phyloP scores from a whole-genome alignment of 768 basidiomycete species.

The Cubamyces lactineus region DNA sequence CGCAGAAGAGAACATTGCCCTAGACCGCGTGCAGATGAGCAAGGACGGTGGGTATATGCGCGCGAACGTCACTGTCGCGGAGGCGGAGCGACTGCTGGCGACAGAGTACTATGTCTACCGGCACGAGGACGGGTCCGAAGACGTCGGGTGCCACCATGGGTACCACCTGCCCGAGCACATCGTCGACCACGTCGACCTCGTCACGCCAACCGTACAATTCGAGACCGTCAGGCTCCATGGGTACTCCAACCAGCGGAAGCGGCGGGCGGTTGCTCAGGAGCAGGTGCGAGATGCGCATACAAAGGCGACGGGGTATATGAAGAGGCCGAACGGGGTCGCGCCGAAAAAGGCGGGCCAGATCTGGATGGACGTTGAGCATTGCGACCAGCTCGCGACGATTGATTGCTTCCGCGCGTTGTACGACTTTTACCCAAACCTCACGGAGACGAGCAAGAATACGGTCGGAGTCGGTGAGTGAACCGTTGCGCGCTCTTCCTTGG shows the following conservation, averaged over 20 bases:
- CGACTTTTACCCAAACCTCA: slow-evolving; percentile 8
- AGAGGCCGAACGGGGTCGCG: not conserved
- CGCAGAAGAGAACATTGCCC: slow-evolving; percentile 30
- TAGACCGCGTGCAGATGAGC: slow-evolving; percentile 31
- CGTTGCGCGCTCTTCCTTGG: not conserved
- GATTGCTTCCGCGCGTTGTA: slow-evolving; percentile 15
- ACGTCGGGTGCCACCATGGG: slow-evolving; percentile 59
- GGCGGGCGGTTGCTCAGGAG: not conserved
- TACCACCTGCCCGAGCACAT: slow-evolving; percentile 66
- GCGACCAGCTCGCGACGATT: slow-evolving; percentile 9
- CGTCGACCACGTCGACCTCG: slow-evolving; percentile 61
- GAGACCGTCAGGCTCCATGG: slow-evolving; percentile 25
- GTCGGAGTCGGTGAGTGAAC: not conserved
- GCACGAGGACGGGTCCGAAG: slow-evolving; percentile 35
- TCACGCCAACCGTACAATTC: slow-evolving; percentile 76
- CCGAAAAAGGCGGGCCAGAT: not conserved
- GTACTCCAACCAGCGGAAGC: not conserved
- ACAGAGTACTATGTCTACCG: slow-evolving; percentile 49
- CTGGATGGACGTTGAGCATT: not conserved
- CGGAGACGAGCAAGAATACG: slow-evolving; percentile 1
- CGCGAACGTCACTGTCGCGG: slow-evolving; percentile 43
- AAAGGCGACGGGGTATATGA: not conserved
- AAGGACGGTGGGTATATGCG: slow-evolving; percentile 38
- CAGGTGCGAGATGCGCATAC: too few species aligned
- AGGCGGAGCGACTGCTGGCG: slow-evolving; percentile 46